phyloP scores from a whole-genome alignment of 768 basidiomycete species.

The Leccinum barrowsii region DNA sequence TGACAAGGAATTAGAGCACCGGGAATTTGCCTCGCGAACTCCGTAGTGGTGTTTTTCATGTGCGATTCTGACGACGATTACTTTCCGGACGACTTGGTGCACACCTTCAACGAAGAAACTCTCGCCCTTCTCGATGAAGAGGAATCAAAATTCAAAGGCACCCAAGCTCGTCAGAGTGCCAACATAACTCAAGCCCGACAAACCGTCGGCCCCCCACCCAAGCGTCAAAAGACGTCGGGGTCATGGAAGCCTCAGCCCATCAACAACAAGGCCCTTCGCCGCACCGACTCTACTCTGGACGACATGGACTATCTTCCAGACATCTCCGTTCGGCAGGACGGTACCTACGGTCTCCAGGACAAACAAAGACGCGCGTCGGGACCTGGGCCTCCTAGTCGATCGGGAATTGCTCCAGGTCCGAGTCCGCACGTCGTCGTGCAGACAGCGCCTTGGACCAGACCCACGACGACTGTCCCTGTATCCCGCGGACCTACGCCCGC shows the following conservation, averaged over 20 bases:
- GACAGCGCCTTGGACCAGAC: conserved; percentile 7
- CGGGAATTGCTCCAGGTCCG: conserved; percentile 10
- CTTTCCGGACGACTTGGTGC: conserved; percentile 56
- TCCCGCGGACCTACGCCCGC: conserved; percentile 14
- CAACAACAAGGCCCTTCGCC: conserved; percentile 16
- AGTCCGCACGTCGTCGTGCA: conserved; percentile 8
- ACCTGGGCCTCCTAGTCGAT: conserved; percentile 12
- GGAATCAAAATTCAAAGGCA: conserved; percentile 40
- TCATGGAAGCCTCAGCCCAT: conserved; percentile 43
- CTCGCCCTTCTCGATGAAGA: conserved; percentile 59
- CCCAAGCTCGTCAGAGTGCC: conserved; percentile 21
- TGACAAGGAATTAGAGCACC: neutral
- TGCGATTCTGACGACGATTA: conserved; percentile 68
- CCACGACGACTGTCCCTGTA: conserved; percentile 5
- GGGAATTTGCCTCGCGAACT: neutral
- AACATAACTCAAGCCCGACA: conserved; percentile 22
- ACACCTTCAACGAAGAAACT: conserved; percentile 50
- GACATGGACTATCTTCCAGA: conserved; percentile 59
- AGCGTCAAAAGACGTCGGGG: conserved; percentile 52
- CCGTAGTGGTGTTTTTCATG: conserved; percentile 37
- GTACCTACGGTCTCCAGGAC: conserved; percentile 47
- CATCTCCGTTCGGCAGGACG: conserved; percentile 56
- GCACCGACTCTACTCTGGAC: conserved; percentile 27
- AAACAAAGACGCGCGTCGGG: conserved; percentile 15
- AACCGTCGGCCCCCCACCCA: conserved; percentile 39